phyloP scores from a whole-genome alignment of 441 rosid species.

The Brassica hybrid region DNA sequence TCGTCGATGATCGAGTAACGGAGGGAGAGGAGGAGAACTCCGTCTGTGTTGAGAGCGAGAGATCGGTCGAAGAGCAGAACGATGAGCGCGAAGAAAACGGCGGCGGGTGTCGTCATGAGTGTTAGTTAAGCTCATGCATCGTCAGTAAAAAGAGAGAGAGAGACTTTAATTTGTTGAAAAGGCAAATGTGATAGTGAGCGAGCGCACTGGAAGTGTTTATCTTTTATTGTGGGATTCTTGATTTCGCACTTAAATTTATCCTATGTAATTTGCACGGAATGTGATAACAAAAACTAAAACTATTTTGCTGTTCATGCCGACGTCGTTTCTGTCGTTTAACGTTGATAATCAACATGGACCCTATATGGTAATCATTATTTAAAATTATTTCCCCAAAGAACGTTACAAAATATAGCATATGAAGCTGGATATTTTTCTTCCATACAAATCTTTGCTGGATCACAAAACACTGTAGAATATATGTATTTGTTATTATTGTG shows the following conservation, averaged over 20 bases:
- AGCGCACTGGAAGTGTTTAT: slow-evolving; percentile 17
- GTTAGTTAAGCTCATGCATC: slow-evolving; percentile 50
- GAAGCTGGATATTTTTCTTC: slow-evolving; percentile 2
- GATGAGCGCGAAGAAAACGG: background rate
- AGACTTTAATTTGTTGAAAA: slow-evolving; percentile 16
- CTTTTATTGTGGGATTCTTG: slow-evolving; percentile 23
- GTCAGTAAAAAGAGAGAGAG: slow-evolving; percentile 38
- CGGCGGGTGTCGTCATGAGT: slow-evolving; percentile 45
- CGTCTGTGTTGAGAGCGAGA: slow-evolving; percentile 66
- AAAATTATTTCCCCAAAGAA: background rate
- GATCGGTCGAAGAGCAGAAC: slow-evolving; percentile 17
- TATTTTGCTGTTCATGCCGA: slow-evolving; percentile 25
- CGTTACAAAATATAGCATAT: slow-evolving; percentile 9
- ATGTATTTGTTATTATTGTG: slow-evolving; percentile 14
- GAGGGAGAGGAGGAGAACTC: slow-evolving; percentile 74
- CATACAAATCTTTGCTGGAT: slow-evolving; percentile 32
- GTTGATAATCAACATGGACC: slow-evolving; percentile 36
- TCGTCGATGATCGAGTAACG: slow-evolving; percentile 75
- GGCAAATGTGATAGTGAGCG: slow-evolving; percentile 30
- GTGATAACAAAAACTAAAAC: slow-evolving; percentile 34
- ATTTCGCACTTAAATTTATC: background rate
- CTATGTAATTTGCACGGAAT: slow-evolving; percentile 37
- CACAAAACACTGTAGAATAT: slow-evolving; percentile 14
- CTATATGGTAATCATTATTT: slow-evolving; percentile 16
- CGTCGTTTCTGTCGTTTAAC: slow-evolving; percentile 30